Evolutionary conservation across 2,329 filamentous ascomycete species (phyloP).

Genomic region (Tolypocladium ovalisporum): DNA sequence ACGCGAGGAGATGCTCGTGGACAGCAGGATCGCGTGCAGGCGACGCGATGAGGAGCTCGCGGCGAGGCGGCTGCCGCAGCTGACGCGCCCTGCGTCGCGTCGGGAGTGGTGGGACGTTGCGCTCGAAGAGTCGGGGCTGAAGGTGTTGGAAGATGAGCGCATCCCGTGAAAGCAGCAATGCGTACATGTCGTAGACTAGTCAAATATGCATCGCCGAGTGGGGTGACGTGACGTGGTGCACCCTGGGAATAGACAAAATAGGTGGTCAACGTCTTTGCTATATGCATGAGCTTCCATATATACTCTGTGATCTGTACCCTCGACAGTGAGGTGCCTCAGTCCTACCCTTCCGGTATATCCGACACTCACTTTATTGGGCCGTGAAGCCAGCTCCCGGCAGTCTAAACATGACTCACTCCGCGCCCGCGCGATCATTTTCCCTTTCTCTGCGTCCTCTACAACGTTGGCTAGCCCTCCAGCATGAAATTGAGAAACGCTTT

Average conservation of each 20-base stretch:
- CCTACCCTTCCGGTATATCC: not conserved
- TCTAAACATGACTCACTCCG: not conserved
- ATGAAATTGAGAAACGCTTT: constrained; percentile 69
- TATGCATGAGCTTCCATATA: not conserved
- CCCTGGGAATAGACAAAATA: not conserved
- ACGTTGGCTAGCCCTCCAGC: constrained; percentile 33
- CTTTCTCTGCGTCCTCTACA: not conserved
- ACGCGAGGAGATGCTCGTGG: constrained; percentile 40
- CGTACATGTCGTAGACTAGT: not conserved
- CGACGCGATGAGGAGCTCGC: constrained; percentile 36
- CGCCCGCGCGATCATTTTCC: not conserved
- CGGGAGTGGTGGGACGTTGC: constrained; percentile 19
- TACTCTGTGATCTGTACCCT: not conserved
- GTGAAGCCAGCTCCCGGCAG: not conserved
- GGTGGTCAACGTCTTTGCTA: not conserved
- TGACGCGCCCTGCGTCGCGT: constrained; percentile 6
- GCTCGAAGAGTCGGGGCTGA: constrained; percentile 1
- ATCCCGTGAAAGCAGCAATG: not conserved
- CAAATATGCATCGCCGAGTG: not conserved
- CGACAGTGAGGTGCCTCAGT: not conserved
- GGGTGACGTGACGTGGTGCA: not conserved
- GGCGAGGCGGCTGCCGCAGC: constrained; percentile 17
- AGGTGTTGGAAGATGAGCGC: not conserved
- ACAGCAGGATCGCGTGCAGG: constrained; percentile 34
- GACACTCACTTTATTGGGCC: not conserved